A percentile compares a stretch with the other conserved stretches of the same genome.
Conservation (phyloP, 2,329 filamentous ascomycete species). For the Periglandula ipomoeae region DNA sequence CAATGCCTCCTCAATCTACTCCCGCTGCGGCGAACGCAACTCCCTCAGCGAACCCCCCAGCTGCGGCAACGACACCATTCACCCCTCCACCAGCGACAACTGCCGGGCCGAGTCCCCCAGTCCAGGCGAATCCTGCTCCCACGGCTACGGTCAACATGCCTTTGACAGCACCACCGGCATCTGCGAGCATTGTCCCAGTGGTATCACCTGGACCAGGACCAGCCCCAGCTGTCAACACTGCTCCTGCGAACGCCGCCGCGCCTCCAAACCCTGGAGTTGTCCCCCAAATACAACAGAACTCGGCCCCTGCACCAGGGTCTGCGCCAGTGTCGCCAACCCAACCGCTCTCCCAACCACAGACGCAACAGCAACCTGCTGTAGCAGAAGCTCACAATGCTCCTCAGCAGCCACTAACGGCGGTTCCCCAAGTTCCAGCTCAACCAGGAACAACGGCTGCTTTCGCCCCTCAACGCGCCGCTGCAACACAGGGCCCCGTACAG, state of each 20-base stretch:
- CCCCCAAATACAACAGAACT: neutral
- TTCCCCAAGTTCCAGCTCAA: slow-evolving; percentile 4
- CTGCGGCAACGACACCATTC: slow-evolving; percentile 12
- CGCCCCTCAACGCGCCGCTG: slow-evolving; percentile 4
- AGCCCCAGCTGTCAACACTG: neutral
- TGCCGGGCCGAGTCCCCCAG: neutral
- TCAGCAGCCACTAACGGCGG: neutral
- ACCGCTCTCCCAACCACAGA: slow-evolving; percentile 6
- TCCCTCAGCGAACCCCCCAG: slow-evolving; percentile 14
- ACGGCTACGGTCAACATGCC: neutral
- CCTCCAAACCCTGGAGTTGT: slow-evolving; percentile 7
- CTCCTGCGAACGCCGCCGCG: slow-evolving; percentile 11
- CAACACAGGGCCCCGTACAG: slow-evolving; percentile 9
- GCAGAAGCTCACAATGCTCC: neutral
- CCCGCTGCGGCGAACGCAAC: slow-evolving; percentile 17
- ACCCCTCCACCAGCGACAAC: slow-evolving; percentile 1
- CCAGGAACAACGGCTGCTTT: slow-evolving; percentile 1
- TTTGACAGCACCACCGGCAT: neutral
- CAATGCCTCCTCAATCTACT: slow-evolving; percentile 45
- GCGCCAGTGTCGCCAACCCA: slow-evolving; percentile 6
- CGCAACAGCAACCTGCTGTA: neutral
- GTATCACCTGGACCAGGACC: neutral
- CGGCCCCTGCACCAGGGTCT: neutral
- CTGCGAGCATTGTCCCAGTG: neutral
- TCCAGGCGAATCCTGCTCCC: neutral